Conservation (phyloP, 768 basidiomycete species). For the Strobilomyces dryophilus region DNA sequence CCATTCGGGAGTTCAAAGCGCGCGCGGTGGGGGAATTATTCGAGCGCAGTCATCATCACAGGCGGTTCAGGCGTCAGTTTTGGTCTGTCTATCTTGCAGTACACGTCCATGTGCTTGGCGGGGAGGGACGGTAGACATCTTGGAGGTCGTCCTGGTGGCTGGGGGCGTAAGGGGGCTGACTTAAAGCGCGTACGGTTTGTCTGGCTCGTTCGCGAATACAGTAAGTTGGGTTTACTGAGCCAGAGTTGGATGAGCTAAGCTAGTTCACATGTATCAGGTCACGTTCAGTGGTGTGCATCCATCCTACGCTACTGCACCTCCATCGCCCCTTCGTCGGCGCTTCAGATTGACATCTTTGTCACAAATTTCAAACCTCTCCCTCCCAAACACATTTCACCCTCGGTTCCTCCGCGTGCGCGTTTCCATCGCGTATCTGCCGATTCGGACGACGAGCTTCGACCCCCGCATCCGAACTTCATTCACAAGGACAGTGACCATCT, state of each 20-base stretch:
- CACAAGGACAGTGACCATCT: slow-evolving; percentile 5
- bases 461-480: slow-evolving; percentile 33
- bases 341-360: slow-evolving; percentile 73
- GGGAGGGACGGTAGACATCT: slow-evolving; percentile 48
- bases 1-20: slow-evolving; percentile 66
- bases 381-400: slow-evolving; percentile 6
- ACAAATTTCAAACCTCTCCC: slow-evolving; percentile 47
- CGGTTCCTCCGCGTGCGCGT: slow-evolving; percentile 14
- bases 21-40: slow-evolving; percentile 54
- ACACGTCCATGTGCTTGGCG: slow-evolving; percentile 53
- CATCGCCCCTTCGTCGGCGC: slow-evolving; percentile 42
- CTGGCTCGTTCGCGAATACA: slow-evolving; percentile 74
- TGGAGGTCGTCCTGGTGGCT: slow-evolving; percentile 44
- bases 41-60: slow-evolving; percentile 57
- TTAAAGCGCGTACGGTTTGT: slow-evolving; percentile 64
- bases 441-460: slow-evolving; percentile 27
- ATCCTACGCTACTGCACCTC: slow-evolving; percentile 58
- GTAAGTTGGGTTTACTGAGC: slow-evolving; percentile 37
- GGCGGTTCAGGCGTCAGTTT: slow-evolving; percentile 79
- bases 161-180: slow-evolving; percentile 36
- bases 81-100: slow-evolving; percentile 61
- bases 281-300: slow-evolving; percentile 74
- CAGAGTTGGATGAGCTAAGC: neutral
- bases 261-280: slow-evolving; percentile 41
- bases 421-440: slow-evolving; percentile 2